Evolutionary conservation across 2,329 filamentous ascomycete species (phyloP).

Genomic region (Stemphylium vesicarium): DNA sequence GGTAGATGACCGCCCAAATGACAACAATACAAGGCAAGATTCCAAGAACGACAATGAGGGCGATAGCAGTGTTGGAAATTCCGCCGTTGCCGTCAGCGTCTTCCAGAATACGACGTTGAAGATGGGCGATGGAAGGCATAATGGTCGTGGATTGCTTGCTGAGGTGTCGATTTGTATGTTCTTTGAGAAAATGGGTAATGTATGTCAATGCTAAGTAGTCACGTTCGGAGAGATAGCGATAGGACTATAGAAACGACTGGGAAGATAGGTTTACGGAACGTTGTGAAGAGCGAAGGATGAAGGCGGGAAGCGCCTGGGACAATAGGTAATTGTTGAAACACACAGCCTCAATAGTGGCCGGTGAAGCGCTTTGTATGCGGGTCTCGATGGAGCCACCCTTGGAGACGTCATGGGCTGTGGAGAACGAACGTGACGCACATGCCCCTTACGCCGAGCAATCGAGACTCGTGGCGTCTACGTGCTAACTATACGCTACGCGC

Average conservation of each 20-base stretch:
- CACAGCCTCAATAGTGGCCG: slow-evolving; percentile 17
- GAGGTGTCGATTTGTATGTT: background rate
- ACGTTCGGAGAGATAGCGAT: background rate
- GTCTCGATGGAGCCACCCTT: slow-evolving; percentile 14
- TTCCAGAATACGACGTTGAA: slow-evolving; percentile 23
- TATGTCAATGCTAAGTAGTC: slow-evolving; percentile 7
- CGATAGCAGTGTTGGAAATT: slow-evolving; percentile 28
- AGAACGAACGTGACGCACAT: slow-evolving; percentile 23
- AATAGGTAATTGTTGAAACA: slow-evolving; percentile 17
- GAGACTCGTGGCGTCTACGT: slow-evolving; percentile 25
- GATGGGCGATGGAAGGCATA: slow-evolving; percentile 27
- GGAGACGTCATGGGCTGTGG: slow-evolving; percentile 24
- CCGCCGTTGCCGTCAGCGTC: slow-evolving; percentile 7
- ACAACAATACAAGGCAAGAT: slow-evolving; percentile 33
- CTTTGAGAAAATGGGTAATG: background rate
- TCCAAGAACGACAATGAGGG: slow-evolving; percentile 33
- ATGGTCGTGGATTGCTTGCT: background rate
- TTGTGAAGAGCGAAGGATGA: slow-evolving; percentile 4
- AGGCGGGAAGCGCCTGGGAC: background rate
- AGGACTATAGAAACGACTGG: slow-evolving; percentile 4
- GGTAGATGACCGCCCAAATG: slow-evolving; percentile 33
- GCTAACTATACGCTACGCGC: slow-evolving; percentile 11
- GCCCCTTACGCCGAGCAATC: slow-evolving; percentile 13
- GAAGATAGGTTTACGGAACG: background rate
- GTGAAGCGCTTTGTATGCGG: slow-evolving; percentile 33